Base-by-base conservation (phyloP, 345 rosid genomes). In the Theobroma cacao region DNA sequence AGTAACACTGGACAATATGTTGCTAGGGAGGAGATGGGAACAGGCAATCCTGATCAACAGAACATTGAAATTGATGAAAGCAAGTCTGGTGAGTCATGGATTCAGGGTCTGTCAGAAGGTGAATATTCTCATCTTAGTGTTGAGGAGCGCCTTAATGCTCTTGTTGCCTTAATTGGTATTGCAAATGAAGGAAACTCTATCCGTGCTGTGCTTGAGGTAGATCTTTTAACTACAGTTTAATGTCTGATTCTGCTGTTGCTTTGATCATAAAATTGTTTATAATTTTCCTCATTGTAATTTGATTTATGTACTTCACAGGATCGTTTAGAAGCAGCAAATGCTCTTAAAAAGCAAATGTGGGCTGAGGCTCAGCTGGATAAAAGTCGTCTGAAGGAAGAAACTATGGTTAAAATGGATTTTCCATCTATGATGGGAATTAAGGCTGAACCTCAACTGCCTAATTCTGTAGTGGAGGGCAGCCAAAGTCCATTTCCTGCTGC, bases 331-430 rank as follows among this genome's bases (percentile, higher is more conserved):
- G 97, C 96, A 53, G 96, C 99, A 81, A 94, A 88, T 88, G 87
- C 97, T 86, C 94, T 97, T 80, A 97, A 97, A 86, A 97, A 92
- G 82, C 98, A 97, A 83, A 94, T 97, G 94, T 97, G 97, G 99
- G 91, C 92, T 6, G 99, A 94, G 87, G 97, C 97, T 59, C 99
- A 97, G 72, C 82, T 91, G 81, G 99, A 94, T 85, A 94, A 87
- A 84, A 89, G 90, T 88, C 91, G 94, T 50, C 79, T 91, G 87
- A 94, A 89, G 83, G 98, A 92, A 82, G 96, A 91, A 45, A 80
- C 81, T 56, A 61, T 82, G 30, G 81, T 78, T 64, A 93, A 88
- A 84, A 64, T 91, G 75, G 98, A 94, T 79, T 77, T 86, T 59
- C 79, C 88, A 45, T 72, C 90, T 76, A 71, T 72, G 18, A 40